phyloP scores from a whole-genome alignment of 345 rosid genomes.

The Viola odorata region DNA sequence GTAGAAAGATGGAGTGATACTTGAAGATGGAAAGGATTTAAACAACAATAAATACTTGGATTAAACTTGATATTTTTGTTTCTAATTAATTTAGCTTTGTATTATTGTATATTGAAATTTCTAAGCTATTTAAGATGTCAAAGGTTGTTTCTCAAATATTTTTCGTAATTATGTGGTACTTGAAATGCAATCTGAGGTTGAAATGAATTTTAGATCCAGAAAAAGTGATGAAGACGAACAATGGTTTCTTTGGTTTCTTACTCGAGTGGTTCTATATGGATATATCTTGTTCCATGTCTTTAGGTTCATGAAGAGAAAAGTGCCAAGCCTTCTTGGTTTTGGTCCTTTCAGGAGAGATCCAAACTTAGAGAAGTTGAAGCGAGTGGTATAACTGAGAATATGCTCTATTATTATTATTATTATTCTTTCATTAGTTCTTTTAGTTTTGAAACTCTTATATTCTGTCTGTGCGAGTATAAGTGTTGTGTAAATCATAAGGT shows the following conservation, averaged over 20 bases:
- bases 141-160: too few relatives aligned
- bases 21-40: too few relatives aligned
- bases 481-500: neutral
- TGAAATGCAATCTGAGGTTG: slow-evolving; percentile 77
- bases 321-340: slow-evolving; percentile 68
- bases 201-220: slow-evolving; percentile 58
- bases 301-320: slow-evolving; percentile 61
- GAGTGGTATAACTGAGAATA: slow-evolving; percentile 55
- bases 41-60: too few relatives aligned
- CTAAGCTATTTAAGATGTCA: too few relatives aligned
- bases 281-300: slow-evolving; percentile 55
- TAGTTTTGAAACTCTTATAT: neutral
- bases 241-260: slow-evolving; percentile 68
- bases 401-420: too few relatives aligned
- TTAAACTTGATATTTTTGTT: too few relatives aligned
- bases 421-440: slow-evolving; percentile 5
- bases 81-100: too few relatives aligned
- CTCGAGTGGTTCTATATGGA: slow-evolving; percentile 55
- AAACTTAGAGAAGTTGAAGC: slow-evolving; percentile 57
- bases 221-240: slow-evolving; percentile 36
- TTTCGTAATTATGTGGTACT: too few relatives aligned
- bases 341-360: slow-evolving; percentile 76
- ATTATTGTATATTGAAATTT: too few relatives aligned
- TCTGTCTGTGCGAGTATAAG: neutral
- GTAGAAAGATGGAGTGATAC: too few relatives aligned